Base-by-base conservation (phyloP, 192 early-diverging fungal species). In the Entomortierella lignicola region DNA sequence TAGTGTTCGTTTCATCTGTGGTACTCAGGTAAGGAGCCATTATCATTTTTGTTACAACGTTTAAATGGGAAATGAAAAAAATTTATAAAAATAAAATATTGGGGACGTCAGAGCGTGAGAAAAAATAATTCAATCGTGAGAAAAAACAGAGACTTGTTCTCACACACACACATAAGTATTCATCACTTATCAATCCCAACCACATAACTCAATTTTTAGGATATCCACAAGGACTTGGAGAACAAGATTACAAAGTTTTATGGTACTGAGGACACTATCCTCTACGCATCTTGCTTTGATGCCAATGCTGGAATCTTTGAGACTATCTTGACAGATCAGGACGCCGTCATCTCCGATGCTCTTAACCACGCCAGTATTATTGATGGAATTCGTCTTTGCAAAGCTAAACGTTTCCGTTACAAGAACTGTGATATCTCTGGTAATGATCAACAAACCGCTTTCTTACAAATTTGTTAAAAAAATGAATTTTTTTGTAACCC, bases 301-400 rank as follows among this genome's bases (percentile, higher is more conserved):
- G 90, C 90, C 69, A 91, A 91, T 55, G 90, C 90, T 3, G 90
- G 90, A 1, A 81, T 91, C 48, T 91, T 91, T 55, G 90, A 90
- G 65, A 84, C 84, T 39, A 81, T 91, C 55, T 68, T 90, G 41
- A 85, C 83, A 1, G 74, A 68, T 30, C 42, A 77, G 39, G 74
- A 77, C 81, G 90, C 95, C 25, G 95, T 97, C 77, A 95, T 97
- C 77, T 96, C 95, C 44, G 96, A 97, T 80, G 79, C 91, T 21
- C 86, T 92, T 68, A 97, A 97, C 85, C 96, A 97, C 68, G 96
- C 96, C 43, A 96, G 94, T 43, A 97, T 97, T 92, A 97, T 97
- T 74, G 94, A 96, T 83, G 96, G 96, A 68, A 95, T 97, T 74
- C 91, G 93, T 69, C 87, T 96, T 85, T 96, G 95, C 58, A 81